phyloP scores from a whole-genome alignment of 2,329 filamentous ascomycete genomes.

The Diaporthe capsici region DNA sequence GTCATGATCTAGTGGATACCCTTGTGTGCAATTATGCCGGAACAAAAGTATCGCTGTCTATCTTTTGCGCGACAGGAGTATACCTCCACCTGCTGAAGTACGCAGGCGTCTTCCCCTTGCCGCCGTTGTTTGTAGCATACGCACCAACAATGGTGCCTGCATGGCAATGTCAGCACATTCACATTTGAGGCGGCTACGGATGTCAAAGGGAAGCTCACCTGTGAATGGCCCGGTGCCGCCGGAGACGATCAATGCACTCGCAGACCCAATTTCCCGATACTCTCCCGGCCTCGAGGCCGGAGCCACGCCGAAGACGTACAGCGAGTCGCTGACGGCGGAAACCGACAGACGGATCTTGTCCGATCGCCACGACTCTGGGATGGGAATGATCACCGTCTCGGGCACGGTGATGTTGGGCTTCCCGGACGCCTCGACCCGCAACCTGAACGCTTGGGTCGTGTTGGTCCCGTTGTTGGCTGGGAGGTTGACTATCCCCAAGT shows the following conservation, averaged over 20 bases:
- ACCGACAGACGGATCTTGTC: conserved; percentile 50
- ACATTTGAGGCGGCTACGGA: no score
- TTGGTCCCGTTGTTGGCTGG: conserved; percentile 9
- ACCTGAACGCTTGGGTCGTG: conserved; percentile 45
- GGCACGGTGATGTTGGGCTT: conserved; percentile 21
- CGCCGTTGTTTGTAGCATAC: conserved; percentile 55
- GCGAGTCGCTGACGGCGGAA: conserved; percentile 47
- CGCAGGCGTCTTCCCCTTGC: conserved; percentile 23
- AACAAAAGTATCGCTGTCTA: conserved; percentile 4
- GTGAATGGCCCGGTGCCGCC: conserved; percentile 45
- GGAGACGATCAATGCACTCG: conserved; percentile 51
- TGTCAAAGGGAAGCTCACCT: not conserved
- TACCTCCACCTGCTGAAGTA: conserved; percentile 33
- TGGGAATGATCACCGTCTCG: conserved; percentile 35
- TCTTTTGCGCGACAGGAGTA: conserved; percentile 32
- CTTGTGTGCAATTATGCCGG: not conserved
- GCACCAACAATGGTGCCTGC: conserved; percentile 52
- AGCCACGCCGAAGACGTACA: conserved; percentile 50
- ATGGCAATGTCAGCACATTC: conserved; percentile 42
- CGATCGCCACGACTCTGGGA: conserved; percentile 47
- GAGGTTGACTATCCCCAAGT: conserved; percentile 50
- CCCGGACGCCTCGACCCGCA: conserved; percentile 37
- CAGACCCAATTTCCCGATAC: conserved; percentile 48
- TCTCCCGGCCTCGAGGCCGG: conserved; percentile 44
- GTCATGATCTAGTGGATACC: not conserved